Base-by-base conservation (phyloP, 441 rosid genomes). In the Cnidoscolus chayamansa region DNA sequence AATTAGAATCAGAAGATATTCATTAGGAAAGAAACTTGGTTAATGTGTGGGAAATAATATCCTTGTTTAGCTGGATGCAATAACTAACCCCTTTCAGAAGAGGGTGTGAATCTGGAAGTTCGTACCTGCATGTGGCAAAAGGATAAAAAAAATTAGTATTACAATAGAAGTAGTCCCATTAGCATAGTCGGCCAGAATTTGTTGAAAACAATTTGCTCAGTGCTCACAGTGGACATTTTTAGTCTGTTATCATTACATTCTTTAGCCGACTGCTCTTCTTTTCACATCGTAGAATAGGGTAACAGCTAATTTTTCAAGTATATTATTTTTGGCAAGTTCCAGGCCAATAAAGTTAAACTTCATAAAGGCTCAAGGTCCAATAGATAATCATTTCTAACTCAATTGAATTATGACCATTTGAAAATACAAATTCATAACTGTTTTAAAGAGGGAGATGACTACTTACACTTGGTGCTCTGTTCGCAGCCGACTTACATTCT, bases 381-480 rank as follows among this genome's bases (percentile, higher is more conserved):
- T 40, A 6, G 45, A 40, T 40, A 40, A 40, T 40, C 45, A 40
- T 40, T 40, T 17, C 40, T 20, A 60, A 43, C 30, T 8, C 30
- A 7, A 30, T 19, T 20, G 61, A 57, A 12, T 25, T 4, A 9
- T 25, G 11, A 57, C 20, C 58, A 5, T 56, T 56, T 19, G 32
- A 12, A 56, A 20, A 40, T 56, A 56, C 15, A 4, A 45, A 17
- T 35, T 19, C 11, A 20, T 2, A 50, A 32, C 12, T 15, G 30
- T 47, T 40, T 50, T 51, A 50, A 17, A 0, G 10, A 51, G 54
- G 70, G 19, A 45, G 57, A 19, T 35, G 17, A 25, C 16, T 74
- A 85, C 99, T 93, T 87, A 93, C 99, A 96, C 99, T 73, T 84
- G 87, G 76, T 96, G 98, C 85, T 96, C 99, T 62, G 99, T 96